Conservation (phyloP, 768 basidiomycete species). For the Mycena epipterygia region DNA sequence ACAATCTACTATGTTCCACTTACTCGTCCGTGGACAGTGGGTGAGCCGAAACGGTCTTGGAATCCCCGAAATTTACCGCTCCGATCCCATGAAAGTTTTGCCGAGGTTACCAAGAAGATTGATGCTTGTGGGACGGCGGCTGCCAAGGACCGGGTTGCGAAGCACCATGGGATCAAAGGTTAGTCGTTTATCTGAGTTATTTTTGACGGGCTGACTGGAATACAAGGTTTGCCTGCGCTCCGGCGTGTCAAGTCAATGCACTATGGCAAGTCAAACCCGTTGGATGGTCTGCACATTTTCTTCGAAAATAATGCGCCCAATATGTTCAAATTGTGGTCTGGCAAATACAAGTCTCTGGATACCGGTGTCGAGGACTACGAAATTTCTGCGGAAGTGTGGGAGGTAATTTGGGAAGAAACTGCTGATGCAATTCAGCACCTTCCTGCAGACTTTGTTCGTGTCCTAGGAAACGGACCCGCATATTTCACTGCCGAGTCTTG, state of each 20-base stretch:
- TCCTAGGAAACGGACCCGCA: constrained; percentile 41
- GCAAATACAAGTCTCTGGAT: constrained; percentile 55
- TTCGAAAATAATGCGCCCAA: constrained; percentile 55
- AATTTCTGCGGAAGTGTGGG: constrained; percentile 47
- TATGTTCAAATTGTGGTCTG: constrained; percentile 56
- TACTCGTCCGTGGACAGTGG: constrained; percentile 9
- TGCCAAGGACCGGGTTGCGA: constrained; percentile 33
- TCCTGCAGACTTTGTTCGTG: constrained; percentile 50
- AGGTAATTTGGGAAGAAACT: constrained; percentile 51
- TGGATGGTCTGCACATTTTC: constrained; percentile 62
- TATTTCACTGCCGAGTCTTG: constrained; percentile 53
- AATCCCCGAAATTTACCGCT: constrained; percentile 38
- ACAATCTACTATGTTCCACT: constrained; percentile 45
- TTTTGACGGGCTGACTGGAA: too few species aligned
- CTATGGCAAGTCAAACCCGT: constrained; percentile 50
- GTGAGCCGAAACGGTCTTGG: neutral
- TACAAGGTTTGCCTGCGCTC: constrained; percentile 43
- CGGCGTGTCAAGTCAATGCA: constrained; percentile 41
- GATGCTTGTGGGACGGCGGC: neutral
- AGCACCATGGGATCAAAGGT: constrained; percentile 46
- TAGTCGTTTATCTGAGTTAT: too few species aligned
- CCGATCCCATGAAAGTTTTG: constrained; percentile 37
- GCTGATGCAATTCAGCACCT: constrained; percentile 42
- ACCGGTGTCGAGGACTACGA: constrained; percentile 43
- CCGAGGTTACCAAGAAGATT: neutral